Evolutionary conservation across 179 eudicot genomes (phyloP).

Genomic region (Spergularia azorica): DNA sequence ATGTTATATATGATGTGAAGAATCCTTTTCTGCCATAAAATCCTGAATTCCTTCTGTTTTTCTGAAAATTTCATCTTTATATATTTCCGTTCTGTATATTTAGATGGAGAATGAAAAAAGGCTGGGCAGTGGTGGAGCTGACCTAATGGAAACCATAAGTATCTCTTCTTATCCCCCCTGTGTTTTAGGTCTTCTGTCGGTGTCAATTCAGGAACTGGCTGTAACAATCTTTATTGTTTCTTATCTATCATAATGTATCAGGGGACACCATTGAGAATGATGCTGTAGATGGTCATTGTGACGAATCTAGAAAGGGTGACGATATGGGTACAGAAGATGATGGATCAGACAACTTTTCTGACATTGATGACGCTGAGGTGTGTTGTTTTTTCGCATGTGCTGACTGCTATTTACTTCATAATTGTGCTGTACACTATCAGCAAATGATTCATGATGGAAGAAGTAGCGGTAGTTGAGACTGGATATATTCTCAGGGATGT

Average conservation of each 20-base stretch:
- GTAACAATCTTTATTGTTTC: constrained; percentile 2
- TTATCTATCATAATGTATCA: constrained; percentile 14
- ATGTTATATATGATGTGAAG: constrained; percentile 9
- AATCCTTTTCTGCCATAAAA: not conserved
- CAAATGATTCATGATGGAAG: not conserved
- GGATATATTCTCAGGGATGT: not conserved
- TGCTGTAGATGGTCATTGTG: constrained; percentile 15
- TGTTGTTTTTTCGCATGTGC: constrained; percentile 15
- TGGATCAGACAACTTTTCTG: constrained; percentile 60
- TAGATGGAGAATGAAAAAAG: constrained; percentile 34
- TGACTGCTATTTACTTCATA: not conserved
- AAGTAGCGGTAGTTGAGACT: not conserved
- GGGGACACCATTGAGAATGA: constrained; percentile 25
- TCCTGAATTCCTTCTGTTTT: not conserved
- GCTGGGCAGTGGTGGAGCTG: constrained; percentile 24
- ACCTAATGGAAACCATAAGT: constrained; percentile 25
- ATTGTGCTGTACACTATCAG: constrained; percentile 5
- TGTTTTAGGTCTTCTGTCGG: not conserved
- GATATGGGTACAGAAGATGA: constrained; percentile 29
- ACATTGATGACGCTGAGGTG: constrained; percentile 81
- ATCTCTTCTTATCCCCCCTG: constrained; percentile 2
- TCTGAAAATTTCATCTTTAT: not conserved
- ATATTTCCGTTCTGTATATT: not conserved
- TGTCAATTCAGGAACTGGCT: not conserved
- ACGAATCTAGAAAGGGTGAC: constrained; percentile 31